Base-by-base conservation (phyloP, 2,329 filamentous ascomycete species). In the Alternaria ethzedia region DNA sequence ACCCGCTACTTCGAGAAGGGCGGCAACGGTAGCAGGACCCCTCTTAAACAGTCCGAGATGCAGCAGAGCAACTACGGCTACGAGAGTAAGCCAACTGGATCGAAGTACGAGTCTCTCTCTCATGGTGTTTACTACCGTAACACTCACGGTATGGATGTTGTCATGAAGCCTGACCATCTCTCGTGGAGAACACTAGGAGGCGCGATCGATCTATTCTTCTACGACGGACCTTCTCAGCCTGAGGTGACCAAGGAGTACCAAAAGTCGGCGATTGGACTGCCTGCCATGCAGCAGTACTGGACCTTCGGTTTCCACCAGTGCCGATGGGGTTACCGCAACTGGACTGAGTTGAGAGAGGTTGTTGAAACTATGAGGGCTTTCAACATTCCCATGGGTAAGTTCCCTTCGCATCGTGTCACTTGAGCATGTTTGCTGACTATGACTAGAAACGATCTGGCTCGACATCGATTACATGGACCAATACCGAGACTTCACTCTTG, bases 251-350 rank as follows among this genome's bases (percentile, higher is more conserved):
- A 87, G 75, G 86, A 90, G 43, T 96, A 95, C 75, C 89, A 92
- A 66, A 79, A 82, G 60, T 89, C 86, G 57, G 86, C 89, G 2
- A 83, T 90, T 55, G 92, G 92, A 0, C 81, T 92, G 6, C 92
- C 92, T 1, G 89, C 89, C 0, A 89, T 95, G 88, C 90, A 94
- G 74, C 89, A 67, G 15, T 96, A 96, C 81, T 95, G 88, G 84
- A 88, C 90, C 0, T 88, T 96, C 64, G 93, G 93, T 1, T 95
- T 86, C 75, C 93, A 96, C 68, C 92, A 96, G 76, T 95, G 92
- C 71, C 86, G 91, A 63, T 96, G 92, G 89, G 93, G 92, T 1
- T 96, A 96, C 76, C 82, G 85, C 43, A 93, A 92, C 71, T 93
- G 90, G 88, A 86, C 87, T 1, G 84, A 88, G 26, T 74, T 93